Evolutionary conservation across 805 yeast species (phyloP), one percentile per base, ranked within the genome.

Genomic region (Ogataea degrootiae): DNA sequence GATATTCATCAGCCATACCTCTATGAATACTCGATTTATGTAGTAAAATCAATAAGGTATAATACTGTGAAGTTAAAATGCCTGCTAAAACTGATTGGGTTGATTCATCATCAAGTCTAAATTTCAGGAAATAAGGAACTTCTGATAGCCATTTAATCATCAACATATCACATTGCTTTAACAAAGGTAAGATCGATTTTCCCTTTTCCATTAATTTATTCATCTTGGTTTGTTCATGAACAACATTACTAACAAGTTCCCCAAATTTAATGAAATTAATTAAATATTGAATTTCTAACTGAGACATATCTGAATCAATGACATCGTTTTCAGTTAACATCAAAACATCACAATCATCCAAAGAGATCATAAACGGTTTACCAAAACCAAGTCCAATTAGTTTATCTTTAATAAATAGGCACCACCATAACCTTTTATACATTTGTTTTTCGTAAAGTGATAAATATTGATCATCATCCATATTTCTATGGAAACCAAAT

Each of bases 101-200:
- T 23, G 72, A 58, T 9, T 70, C 65, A 57, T 81, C 83, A 36
- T 73, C 75, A 42, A 83, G 74, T n/a, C 80, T 73, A 57, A 85
- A 84, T 47, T 77, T 80, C 52, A 86, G 67, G 48, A 77, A 76
- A 5, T 76, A 68, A 1, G 94, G 91, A 46, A 87, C 66, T 49
- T 76, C 76, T 44, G 80, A 75, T 63, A 85, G 80, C 92, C 91
- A 86, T 43, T 82, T 73, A 17, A 88, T 87, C 82, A 87, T 77
- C 43, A 87, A 72, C 76, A 80, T 73, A 61, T 87, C 95, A 61
- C 89, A 75, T 77, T 72, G 72, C 81, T 64, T 71, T 75, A 71
- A 66, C 41, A 73, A 66, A 47, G 70, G 69, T 46, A 61, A 37
- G 14, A 54, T 65, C 61, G 67, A 69, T 64, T 58, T 72, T 58